These are phyloP conservation scores for Ramicandelaber brevisporus DNA, from an alignment of 192 early-diverging fungal species.

Conservation along the genomic window DNA sequence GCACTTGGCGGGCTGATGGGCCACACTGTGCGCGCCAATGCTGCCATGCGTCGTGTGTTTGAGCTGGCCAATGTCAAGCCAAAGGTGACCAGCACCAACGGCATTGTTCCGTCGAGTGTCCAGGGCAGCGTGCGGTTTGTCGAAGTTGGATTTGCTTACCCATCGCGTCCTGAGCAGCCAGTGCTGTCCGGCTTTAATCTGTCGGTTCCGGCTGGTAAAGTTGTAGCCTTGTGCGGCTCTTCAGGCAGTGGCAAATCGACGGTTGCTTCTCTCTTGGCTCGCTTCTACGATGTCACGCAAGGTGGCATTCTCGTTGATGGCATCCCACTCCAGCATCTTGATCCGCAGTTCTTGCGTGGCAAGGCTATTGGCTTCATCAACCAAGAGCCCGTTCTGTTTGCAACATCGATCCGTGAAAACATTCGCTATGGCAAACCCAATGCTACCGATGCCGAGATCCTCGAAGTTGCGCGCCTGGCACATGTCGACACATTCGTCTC, in stretches of 20 bases:
- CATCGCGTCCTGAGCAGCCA: conserved; percentile 11
- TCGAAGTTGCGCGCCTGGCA: conserved; percentile 40
- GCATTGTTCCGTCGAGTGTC: conserved; percentile 6
- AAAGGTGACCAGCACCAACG: conserved; percentile 12
- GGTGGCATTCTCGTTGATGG: conserved; percentile 44
- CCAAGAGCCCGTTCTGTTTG: conserved; percentile 60
- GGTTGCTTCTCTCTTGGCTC: conserved; percentile 38
- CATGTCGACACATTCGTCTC: conserved; percentile 41
- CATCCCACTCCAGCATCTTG: conserved; percentile 21
- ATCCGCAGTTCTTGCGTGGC: conserved; percentile 30
- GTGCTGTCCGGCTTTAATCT: conserved; percentile 15
- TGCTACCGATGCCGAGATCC: conserved; percentile 36
- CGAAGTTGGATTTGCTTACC: conserved; percentile 22
- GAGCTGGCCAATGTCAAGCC: conserved; percentile 20
- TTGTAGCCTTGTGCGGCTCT: conserved; percentile 16
- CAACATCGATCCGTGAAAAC: conserved; percentile 50
- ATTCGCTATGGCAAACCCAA: conserved; percentile 30
- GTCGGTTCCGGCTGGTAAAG: conserved; percentile 15
- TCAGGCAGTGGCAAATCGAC: conserved; percentile 46
- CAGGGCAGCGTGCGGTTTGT: conserved; percentile 22
- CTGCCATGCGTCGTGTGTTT: conserved; percentile 21
- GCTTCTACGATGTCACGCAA: conserved; percentile 41
- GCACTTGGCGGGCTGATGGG: conserved; percentile 28
- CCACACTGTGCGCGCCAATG: conserved; percentile 25
- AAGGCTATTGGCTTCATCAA: conserved; percentile 47